Percentiles rank a stretch among this genome's conserved stretches.
Evolutionary conservation across 305 asterid genomes (phyloP).

Genomic region (Fraxinus baroniana): DNA sequence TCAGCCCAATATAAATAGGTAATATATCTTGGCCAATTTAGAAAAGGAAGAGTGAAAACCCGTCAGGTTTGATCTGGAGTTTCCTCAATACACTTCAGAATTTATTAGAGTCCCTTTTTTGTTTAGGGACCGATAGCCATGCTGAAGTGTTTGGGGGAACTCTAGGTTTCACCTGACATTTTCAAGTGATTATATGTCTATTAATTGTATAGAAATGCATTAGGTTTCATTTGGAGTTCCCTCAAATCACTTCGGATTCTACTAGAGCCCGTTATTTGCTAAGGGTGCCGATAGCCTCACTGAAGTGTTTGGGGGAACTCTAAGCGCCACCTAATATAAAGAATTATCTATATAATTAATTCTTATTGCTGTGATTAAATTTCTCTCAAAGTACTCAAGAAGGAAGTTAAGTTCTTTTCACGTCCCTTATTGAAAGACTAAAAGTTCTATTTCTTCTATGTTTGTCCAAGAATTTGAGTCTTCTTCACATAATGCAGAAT

Average conservation of each 20-base stretch:
- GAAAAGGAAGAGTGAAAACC: not conserved
- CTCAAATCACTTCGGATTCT: conserved; percentile 20
- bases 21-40: not conserved
- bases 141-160: conserved; percentile 56
- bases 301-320: conserved; percentile 31
- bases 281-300: not conserved
- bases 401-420: not conserved
- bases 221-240: conserved; percentile 31
- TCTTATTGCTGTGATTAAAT: not conserved
- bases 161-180: conserved; percentile 21
- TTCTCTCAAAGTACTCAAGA: not conserved
- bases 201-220: not conserved
- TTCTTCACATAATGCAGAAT: conserved; percentile 38
- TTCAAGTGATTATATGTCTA: not conserved
- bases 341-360: not conserved
- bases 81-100: conserved; percentile 38
- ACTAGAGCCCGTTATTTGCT: not conserved
- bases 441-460: not conserved
- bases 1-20: conserved; percentile 9
- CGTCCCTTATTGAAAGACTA: not conserved
- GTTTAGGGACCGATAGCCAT: conserved; percentile 20
- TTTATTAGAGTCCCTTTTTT: not conserved
- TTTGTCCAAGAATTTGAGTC: not conserved
- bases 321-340: not conserved
- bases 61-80: conserved; percentile 32